phyloP scores from a whole-genome alignment of 2,329 filamentous ascomycete species.

The Ceratocystis huliohia region DNA sequence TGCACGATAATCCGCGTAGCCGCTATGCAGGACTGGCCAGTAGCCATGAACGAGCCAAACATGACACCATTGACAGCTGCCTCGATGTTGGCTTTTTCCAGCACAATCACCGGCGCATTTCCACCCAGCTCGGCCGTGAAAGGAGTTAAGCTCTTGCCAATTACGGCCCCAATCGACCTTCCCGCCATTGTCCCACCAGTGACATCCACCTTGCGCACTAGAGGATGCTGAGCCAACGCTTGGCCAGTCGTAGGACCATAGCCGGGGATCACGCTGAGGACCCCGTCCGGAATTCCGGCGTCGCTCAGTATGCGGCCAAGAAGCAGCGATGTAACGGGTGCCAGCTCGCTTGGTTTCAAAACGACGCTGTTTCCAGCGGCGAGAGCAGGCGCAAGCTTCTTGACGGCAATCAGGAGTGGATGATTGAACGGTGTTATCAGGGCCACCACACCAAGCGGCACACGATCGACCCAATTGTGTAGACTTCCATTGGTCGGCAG shows the following conservation, averaged over 20 bases:
- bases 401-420: conserved; percentile 34
- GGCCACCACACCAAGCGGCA: conserved; percentile 39
- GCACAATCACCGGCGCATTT: conserved; percentile 53
- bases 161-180: conserved; percentile 57
- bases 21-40: conserved; percentile 48
- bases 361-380: conserved; percentile 40
- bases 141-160: conserved; percentile 49
- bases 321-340: conserved; percentile 32
- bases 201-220: conserved; percentile 61
- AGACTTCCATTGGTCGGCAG: conserved; percentile 36
- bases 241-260: conserved; percentile 55
- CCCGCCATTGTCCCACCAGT: conserved; percentile 63
- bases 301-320: conserved; percentile 47
- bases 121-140: conserved; percentile 54
- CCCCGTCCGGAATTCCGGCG: conserved; percentile 62
- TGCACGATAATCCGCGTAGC: conserved; percentile 47
- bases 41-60: conserved; percentile 37
- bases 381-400: conserved; percentile 39
- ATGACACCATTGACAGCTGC: conserved; percentile 44
- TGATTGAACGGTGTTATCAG: conserved; percentile 48
- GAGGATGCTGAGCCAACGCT: conserved; percentile 52
- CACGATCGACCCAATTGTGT: conserved; percentile 39
- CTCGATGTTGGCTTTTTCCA: conserved; percentile 52
- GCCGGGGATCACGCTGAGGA: conserved; percentile 62
- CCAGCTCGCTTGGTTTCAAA: conserved; percentile 42